Percentiles rank a stretch among this genome's conserved stretches.
Conservation (phyloP, 2,329 filamentous ascomycete genomes). For the Arthrobotrys musiformis region DNA sequence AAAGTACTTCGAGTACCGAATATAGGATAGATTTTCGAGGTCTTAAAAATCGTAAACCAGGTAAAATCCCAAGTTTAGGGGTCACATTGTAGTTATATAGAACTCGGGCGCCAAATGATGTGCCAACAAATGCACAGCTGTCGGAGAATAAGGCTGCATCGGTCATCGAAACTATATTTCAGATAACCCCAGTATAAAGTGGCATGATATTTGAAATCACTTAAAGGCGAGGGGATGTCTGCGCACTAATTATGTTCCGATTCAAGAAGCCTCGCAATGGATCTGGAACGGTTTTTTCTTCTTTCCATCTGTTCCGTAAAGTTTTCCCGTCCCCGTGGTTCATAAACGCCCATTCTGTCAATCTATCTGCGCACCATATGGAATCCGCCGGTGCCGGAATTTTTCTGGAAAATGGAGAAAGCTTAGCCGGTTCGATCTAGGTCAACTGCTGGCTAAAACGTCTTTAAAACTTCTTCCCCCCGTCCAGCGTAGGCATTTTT, state of each 20-base stretch:
- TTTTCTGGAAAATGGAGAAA: constrained; percentile 20
- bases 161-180: not conserved
- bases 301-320: not conserved
- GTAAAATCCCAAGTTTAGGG: not conserved
- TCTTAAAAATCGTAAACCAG: not conserved
- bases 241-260: constrained; percentile 12
- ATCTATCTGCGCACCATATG: not conserved
- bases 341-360: not conserved
- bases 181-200: constrained; percentile 7
- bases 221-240: not conserved
- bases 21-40: constrained; percentile 19
- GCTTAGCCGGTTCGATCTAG: constrained; percentile 16
- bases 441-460: constrained; percentile 6
- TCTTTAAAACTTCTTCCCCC: not conserved
- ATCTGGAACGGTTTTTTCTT: constrained; percentile 32
- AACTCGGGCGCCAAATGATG: not conserved
- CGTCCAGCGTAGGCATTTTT: not conserved
- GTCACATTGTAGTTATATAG: constrained; percentile 14
- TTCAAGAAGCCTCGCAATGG: constrained; percentile 15
- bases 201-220: constrained; percentile 40
- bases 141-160: constrained; percentile 12
- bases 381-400: not conserved
- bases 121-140: not conserved
- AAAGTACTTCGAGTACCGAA: constrained; percentile 40
- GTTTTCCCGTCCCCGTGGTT: constrained; percentile 4